Evolutionary conservation across 169 alveolate genomes (phyloP), one percentile per base, ranked within the genome.

Genomic region (Blepharisma undulans): DNA sequence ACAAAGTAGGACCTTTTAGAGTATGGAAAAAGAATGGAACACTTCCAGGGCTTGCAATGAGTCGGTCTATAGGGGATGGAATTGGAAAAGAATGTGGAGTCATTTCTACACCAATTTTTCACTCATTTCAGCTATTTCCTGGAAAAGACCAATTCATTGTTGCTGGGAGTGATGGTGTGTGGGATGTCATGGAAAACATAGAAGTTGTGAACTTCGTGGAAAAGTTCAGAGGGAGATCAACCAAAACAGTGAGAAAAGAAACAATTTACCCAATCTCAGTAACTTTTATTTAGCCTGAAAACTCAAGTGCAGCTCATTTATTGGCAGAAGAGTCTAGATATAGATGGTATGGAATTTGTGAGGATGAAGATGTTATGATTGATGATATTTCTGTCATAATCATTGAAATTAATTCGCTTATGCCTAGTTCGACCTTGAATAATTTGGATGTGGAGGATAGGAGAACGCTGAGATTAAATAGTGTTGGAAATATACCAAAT

Each of bases 31-130:
- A 90, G 85, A 91, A 93, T n/a, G 97, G 93, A 87, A 97, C 95
- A 34, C 91, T 95, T 0, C 99, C 99, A 61, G 99, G 99, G 22
- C 93, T 96, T 21, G 99, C 99, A 25, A 97, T 97, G 99, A 85
- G 98, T 21, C 92, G 99, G 72, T 92, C 97, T 76, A 88, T 97
- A 86, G 99, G 99, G 12, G 99, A 97, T 91, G 88, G 94, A 59
- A 96, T 96, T 0, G 99, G 98, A 5, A 93, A 95, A 60, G 89
- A 91, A 72, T 97, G 93, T 2, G 99, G 99, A 14, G 97, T 96
- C 34, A 95, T 93, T 25, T 79, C 97, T 25, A 95, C 94, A 21
- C 97, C 98, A 34, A 98, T 96, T 82, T 92, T 93, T 59, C 74
- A 76, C 59, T 66, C 32, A 2, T 88, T 88, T 88, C 82, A 22